Conservation (phyloP, 441 rosid species). For the Omphalea diandra region DNA sequence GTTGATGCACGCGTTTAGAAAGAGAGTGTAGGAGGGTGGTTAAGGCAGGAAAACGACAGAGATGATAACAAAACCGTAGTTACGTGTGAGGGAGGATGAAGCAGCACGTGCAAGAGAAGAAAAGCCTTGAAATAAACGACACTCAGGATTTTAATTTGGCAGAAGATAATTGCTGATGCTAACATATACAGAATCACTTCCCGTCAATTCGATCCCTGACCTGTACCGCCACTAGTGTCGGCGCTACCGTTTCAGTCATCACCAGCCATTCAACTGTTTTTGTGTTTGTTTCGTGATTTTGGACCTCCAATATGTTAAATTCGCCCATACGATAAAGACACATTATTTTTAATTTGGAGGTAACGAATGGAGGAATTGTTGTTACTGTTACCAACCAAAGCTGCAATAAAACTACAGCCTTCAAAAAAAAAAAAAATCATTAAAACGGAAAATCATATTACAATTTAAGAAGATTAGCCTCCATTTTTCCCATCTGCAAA, state of each 20-base stretch:
- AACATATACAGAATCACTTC: background rate
- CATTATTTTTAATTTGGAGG: too few species aligned
- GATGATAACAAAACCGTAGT: background rate
- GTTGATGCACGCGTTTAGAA: background rate
- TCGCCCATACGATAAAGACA: too few species aligned
- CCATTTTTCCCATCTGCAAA: too few species aligned
- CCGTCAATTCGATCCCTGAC: background rate
- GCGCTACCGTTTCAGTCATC: conserved; percentile 11
- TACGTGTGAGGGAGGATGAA: background rate
- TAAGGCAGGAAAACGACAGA: background rate
- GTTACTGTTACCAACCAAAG: too few species aligned
- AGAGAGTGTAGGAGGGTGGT: background rate
- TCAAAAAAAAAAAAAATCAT: too few species aligned
- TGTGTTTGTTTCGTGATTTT: background rate
- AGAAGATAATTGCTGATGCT: background rate
- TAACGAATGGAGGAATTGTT: too few species aligned
- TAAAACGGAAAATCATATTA: too few species aligned
- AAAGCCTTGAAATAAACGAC: background rate
- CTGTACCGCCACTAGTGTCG: conserved; percentile 24
- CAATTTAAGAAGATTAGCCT: too few species aligned
- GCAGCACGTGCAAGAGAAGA: conserved; percentile 5
- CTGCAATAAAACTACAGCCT: too few species aligned
- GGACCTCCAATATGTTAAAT: too few species aligned
- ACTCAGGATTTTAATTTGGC: background rate
- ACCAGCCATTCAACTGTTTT: background rate